Evolutionary conservation across 2,329 filamentous ascomycete genomes (phyloP).

Genomic region (Ustulina deusta): DNA sequence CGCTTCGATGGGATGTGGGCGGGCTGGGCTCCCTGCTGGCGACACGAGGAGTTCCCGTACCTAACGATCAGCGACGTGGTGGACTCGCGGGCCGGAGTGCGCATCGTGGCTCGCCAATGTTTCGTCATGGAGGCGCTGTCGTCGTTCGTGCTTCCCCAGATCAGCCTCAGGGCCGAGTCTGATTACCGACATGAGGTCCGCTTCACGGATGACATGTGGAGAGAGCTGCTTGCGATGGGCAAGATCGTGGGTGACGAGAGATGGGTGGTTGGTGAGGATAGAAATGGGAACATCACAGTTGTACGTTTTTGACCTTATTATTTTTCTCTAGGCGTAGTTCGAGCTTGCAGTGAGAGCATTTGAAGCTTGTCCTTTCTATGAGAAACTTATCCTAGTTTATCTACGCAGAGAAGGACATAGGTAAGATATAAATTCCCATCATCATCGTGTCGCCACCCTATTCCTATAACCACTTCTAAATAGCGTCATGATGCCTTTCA

Average conservation of each 20-base stretch:
- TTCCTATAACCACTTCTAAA: background rate
- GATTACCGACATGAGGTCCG: constrained; percentile 52
- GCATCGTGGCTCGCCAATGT: constrained; percentile 59
- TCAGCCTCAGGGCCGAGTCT: constrained; percentile 49
- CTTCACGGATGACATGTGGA: constrained; percentile 60
- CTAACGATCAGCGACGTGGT: constrained; percentile 61
- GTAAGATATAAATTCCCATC: background rate
- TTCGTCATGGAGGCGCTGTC: constrained; percentile 62
- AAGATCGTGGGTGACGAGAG: constrained; percentile 70
- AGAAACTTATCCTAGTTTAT: background rate
- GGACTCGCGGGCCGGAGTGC: constrained; percentile 59
- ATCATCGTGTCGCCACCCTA: background rate
- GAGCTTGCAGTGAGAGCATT: background rate
- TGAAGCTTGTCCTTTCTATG: constrained; percentile 23
- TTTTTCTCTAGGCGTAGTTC: background rate
- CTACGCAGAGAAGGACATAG: background rate
- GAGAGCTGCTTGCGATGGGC: constrained; percentile 63
- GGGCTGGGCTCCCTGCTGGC: constrained; percentile 62
- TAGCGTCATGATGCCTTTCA: background rate
- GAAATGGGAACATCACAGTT: constrained; percentile 62
- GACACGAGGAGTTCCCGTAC: constrained; percentile 66
- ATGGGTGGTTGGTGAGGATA: constrained; percentile 71
- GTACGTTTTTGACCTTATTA: constrained; percentile 60
- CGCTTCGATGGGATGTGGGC: constrained; percentile 43
- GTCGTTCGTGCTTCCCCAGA: constrained; percentile 56